These are phyloP conservation scores for Hirsutella thompsonii DNA, from an alignment of 2,329 filamentous ascomycete genomes.

Conservation along the genomic window DNA sequence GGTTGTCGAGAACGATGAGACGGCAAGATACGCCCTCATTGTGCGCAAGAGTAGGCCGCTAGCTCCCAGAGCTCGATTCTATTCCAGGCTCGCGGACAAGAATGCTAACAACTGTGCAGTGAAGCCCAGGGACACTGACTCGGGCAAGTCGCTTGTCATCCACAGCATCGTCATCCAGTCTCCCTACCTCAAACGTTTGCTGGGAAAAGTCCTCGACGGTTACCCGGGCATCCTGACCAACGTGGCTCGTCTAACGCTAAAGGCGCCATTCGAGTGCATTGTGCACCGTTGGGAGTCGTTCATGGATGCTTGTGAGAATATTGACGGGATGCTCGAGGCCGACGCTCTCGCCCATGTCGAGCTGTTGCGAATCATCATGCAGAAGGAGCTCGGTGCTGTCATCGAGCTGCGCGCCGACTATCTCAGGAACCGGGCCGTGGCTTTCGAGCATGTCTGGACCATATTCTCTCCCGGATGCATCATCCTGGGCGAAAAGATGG, in stretches of 20 bases:
- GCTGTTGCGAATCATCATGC: constrained; percentile 32
- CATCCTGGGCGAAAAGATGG: constrained; percentile 25
- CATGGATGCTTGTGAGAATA: constrained; percentile 23
- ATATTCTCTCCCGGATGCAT: constrained; percentile 34
- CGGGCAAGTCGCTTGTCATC: constrained; percentile 45
- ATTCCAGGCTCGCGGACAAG: no score
- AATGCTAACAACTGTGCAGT: constrained; percentile 6
- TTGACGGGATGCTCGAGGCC: constrained; percentile 21
- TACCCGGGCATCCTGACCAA: constrained; percentile 48
- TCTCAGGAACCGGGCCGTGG: constrained; percentile 37
- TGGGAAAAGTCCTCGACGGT: constrained; percentile 39
- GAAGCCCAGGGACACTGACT: constrained; percentile 38
- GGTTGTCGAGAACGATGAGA: constrained; percentile 47
- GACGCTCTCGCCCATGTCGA: constrained; percentile 30
- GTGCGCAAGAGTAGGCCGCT: constrained; percentile 32
- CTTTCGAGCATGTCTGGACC: constrained; percentile 39
- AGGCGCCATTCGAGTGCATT: constrained; percentile 47
- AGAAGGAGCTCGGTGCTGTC: constrained; percentile 35
- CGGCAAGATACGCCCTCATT: constrained; percentile 46
- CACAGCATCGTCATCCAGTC: constrained; percentile 54
- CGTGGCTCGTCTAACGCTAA: constrained; percentile 48
- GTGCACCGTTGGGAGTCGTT: constrained; percentile 51
- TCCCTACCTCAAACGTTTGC: constrained; percentile 42
- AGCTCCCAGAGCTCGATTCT: no score
- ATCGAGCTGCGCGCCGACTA: constrained; percentile 38